Evolutionary conservation across 345 rosid genomes (phyloP).

Genomic region (Dipteronia sinensis): DNA sequence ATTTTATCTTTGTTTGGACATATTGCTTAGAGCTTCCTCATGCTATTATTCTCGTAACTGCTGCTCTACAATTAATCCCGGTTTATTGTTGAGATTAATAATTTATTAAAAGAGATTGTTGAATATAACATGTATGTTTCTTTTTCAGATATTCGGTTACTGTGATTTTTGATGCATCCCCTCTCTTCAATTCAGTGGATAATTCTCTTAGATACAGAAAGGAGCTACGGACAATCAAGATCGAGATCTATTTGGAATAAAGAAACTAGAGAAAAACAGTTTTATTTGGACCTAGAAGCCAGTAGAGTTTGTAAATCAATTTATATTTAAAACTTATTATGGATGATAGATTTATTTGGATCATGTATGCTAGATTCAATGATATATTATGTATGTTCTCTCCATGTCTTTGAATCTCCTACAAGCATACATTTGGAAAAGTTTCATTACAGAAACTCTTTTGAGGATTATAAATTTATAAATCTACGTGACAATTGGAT

Average conservation of each 20-base stretch:
- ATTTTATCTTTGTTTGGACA: background rate
- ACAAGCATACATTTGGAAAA: background rate
- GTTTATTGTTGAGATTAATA: background rate
- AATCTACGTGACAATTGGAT: no score
- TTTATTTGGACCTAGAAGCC: background rate
- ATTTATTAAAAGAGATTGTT: background rate
- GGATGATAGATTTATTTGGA: background rate
- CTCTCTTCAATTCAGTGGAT: no score
- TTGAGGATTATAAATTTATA: background rate
- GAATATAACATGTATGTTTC: background rate
- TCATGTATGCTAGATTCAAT: conserved; percentile 1
- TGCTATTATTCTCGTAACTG: background rate
- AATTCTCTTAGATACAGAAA: background rate
- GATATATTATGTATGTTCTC: background rate
- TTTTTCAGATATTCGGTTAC: background rate
- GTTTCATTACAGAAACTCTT: no score
- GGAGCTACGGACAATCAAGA: background rate
- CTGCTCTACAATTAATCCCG: background rate
- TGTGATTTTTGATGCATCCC: no score
- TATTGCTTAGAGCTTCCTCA: background rate
- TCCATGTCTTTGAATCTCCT: background rate
- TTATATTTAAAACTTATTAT: background rate
- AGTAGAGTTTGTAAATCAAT: conserved; percentile 25
- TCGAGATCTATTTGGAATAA: conserved; percentile 16
- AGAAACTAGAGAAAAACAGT: background rate